A percentile compares a stretch with the other conserved stretches of the same genome.
Conservation (phyloP, 2,329 filamentous ascomycete species). For the Fonsecaea erecta region DNA sequence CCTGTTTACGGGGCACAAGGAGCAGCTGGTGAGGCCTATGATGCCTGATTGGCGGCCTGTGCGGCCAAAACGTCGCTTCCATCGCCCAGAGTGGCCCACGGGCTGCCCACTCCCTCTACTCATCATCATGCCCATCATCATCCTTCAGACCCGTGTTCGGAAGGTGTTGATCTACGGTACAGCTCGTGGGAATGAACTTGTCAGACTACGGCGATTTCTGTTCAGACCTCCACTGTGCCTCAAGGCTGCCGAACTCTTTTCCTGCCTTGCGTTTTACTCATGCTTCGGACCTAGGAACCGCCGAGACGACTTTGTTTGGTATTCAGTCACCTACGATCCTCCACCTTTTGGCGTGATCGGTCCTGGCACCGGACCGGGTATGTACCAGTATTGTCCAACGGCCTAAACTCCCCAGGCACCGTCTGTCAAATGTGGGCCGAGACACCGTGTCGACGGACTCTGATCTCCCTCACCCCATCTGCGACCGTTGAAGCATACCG, state of each 20-base stretch:
- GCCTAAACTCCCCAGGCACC: constrained; percentile 1
- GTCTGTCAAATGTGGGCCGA: constrained; percentile 22
- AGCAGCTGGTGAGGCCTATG: background rate
- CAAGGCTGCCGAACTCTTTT: background rate
- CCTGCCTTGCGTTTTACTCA: background rate
- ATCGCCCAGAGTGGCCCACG: background rate
- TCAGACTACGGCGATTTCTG: constrained; percentile 5
- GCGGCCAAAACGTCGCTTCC: background rate
- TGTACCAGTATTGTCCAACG: background rate
- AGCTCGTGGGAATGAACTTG: background rate
- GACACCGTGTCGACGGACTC: background rate
- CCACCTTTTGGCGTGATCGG: background rate
- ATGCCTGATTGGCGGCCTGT: constrained; percentile 10
- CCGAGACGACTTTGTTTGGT: background rate
- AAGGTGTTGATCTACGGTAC: constrained; percentile 1
- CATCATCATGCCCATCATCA: constrained; percentile 2
- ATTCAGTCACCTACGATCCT: background rate
- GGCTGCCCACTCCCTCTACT: background rate
- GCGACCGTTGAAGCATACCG: background rate
- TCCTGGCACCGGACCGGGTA: background rate
- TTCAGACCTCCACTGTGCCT: background rate
- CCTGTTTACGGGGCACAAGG: background rate
- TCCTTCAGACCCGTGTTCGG: background rate
- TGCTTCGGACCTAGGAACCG: background rate
- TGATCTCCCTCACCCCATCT: background rate